A percentile compares a stretch with the other conserved stretches of the same genome.
Conservation (phyloP, 176 grass and related monocot genomes). For the Oryza officinalis region DNA sequence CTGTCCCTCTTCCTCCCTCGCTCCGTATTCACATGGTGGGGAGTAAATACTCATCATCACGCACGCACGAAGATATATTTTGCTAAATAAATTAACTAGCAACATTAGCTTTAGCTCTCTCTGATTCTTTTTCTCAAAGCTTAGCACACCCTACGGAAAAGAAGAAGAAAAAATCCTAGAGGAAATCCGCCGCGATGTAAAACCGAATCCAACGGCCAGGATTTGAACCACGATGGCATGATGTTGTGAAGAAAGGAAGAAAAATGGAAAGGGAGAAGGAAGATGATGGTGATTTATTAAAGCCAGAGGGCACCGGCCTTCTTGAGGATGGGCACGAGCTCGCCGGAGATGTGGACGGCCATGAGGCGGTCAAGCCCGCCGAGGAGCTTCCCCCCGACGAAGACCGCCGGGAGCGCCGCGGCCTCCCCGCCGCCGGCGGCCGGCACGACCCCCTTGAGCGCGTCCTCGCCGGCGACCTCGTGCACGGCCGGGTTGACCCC, state of each 20-base stretch:
- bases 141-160: background rate
- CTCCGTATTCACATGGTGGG: conserved; percentile 41
- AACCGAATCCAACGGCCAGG: conserved; percentile 34
- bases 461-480: conserved; percentile 74
- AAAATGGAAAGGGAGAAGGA: too few species aligned
- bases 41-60: conserved; percentile 4
- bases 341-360: conserved; percentile 92
- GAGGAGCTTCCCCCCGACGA: conserved; percentile 74
- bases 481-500: conserved; percentile 84
- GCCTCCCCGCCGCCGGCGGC: conserved; percentile 5
- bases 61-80: background rate
- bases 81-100: conserved; percentile 19
- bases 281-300: background rate
- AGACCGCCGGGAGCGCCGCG: conserved; percentile 60
- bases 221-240: conserved; percentile 19
- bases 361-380: conserved; percentile 85
- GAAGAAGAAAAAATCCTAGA: conserved; percentile 17
- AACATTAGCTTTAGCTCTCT: background rate
- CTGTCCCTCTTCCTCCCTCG: background rate
- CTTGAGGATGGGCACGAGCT: conserved; percentile 96
- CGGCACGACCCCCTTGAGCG: conserved; percentile 42
- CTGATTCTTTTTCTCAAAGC: background rate
- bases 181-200: background rate
- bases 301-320: conserved; percentile 95
- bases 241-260: background rate